Conservation (phyloP, 805 yeast species). For the Ogataea ramenticola region DNA sequence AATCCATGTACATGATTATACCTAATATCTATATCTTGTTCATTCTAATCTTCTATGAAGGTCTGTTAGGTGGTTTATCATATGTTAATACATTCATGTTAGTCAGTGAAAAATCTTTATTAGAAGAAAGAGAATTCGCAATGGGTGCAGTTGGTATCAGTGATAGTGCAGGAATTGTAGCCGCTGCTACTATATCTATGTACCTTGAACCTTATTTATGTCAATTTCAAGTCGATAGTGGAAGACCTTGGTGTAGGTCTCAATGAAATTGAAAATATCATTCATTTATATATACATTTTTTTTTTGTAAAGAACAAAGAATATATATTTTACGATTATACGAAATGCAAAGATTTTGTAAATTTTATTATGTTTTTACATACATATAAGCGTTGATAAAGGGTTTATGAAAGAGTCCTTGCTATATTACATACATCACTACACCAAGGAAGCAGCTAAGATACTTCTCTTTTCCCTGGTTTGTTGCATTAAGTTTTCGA, state of each 20-base stretch:
- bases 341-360: too few relatives aligned
- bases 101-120: constrained; percentile 52
- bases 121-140: constrained; percentile 62
- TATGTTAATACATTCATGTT: constrained; percentile 84
- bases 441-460: neutral
- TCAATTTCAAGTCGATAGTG: constrained; percentile 57
- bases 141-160: constrained; percentile 80
- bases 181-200: constrained; percentile 73
- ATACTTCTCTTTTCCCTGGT: constrained; percentile 17
- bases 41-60: constrained; percentile 71
- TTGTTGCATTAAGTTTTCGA: constrained; percentile 42
- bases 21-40: constrained; percentile 57
- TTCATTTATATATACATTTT: too few relatives aligned
- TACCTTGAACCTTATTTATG: constrained; percentile 73
- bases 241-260: constrained; percentile 72
- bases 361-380: too few relatives aligned
- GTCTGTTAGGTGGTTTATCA: constrained; percentile 83
- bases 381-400: too few relatives aligned
- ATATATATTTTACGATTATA: too few relatives aligned
- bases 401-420: too few relatives aligned
- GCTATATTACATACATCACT: too few relatives aligned
- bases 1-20: constrained; percentile 54
- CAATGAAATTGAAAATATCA: constrained; percentile 1
- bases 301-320: too few relatives aligned
- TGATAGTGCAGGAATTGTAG: constrained; percentile 75